Evolutionary conservation across 2,329 filamentous ascomycete genomes (phyloP), one percentile per base, ranked within the genome.

Genomic region (Arthrobotrys entomopaga): DNA sequence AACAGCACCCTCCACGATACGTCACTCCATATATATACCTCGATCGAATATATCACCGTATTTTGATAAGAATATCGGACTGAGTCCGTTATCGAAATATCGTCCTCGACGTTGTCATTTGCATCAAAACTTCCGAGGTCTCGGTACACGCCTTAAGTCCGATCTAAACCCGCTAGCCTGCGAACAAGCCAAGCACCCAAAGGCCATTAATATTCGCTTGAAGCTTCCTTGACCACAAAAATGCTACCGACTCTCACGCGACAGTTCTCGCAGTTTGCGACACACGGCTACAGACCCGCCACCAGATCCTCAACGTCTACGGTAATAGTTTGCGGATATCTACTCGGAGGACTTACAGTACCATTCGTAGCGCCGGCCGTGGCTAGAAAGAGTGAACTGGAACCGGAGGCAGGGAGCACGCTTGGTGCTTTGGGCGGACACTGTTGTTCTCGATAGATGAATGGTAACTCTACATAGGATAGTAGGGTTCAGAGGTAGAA

Each of bases 291-390:
- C 20, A 56, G 50, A 48, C 63, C 70, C 8, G 50, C 22, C 11
- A 42, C 70, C 5, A 43, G 46, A 49, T 42, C 60, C 11, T 69
- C 65, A 11, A 66, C 63, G 2, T 74, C 70, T 3, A 67, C 70
- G 20, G 54, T 74, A 46, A 59, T 67, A 53, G 59, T 74, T 50
- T 74, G 67, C 43, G 70, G 70, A 19, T 74, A 74, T 15, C 52
- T 74, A 13, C 22, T 74, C 3, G 70, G 70, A 29, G 76, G 76
- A 5, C 76, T 77, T 20, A 77, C 75, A 7, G 64, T 77, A 10
- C 77, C 77, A 4, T 78, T 78, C 26, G 76, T 76, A 10, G 77
- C 76, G 15, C 77, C 77, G n/a, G 77, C 76, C 11, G 76, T 72
- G 16, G 60, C 61, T 8, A 66, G 77, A 57, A 56, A 64, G 49